A percentile compares a stretch with the other conserved stretches of the same genome.
Conservation (phyloP, 176 grass and related monocot species). For the Oryza officinalis region DNA sequence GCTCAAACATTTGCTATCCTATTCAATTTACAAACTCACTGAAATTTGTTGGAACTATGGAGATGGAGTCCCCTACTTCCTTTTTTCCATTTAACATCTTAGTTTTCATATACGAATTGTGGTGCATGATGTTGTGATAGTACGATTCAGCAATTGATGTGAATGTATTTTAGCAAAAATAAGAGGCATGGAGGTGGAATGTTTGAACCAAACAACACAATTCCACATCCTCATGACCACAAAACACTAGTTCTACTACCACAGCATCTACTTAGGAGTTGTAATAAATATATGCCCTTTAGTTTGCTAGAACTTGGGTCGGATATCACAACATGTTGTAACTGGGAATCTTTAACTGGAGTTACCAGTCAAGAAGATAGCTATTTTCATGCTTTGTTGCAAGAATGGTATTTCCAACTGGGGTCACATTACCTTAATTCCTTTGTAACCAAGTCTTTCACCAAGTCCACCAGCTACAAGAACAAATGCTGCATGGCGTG, state of each 20-base stretch:
- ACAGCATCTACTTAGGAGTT: neutral
- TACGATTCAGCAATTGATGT: neutral
- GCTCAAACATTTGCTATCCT: neutral
- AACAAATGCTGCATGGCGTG: conserved; percentile 77
- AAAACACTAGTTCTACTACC: neutral
- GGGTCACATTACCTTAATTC: conserved; percentile 81
- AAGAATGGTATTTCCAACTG: conserved; percentile 13
- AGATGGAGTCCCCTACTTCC: neutral
- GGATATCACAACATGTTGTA: neutral
- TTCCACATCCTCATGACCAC: neutral
- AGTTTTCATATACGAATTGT: neutral
- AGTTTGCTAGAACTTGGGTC: neutral
- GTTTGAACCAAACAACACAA: neutral
- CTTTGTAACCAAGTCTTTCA: conserved; percentile 95
- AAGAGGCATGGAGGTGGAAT: neutral
- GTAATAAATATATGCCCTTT: neutral
- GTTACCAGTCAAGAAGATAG: neutral
- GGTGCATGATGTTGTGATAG: neutral
- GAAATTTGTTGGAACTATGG: neutral
- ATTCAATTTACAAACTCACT: neutral
- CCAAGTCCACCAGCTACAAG: conserved; percentile 98
- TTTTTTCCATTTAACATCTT: neutral
- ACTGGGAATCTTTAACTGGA: neutral
- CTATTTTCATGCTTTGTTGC: neutral
- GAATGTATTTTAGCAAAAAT: neutral